Base-by-base conservation (phyloP, 768 basidiomycete species). In the Kockovaella imperatae region DNA sequence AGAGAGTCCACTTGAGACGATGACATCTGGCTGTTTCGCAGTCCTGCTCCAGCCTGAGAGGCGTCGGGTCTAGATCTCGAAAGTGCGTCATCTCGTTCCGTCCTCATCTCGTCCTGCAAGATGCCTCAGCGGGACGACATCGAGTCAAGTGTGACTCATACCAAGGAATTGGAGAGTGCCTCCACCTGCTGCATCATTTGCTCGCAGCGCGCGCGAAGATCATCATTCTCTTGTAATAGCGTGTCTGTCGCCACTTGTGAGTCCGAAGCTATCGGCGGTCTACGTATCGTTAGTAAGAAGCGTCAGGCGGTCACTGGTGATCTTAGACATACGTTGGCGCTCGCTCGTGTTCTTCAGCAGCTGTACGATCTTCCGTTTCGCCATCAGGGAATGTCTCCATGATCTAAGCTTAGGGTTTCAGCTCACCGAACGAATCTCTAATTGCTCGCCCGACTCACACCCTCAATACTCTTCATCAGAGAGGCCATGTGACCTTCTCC, bases 401-500 rank as follows among this genome's bases (percentile, higher is more conserved):
- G n/a, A n/a, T n/a, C n/a, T n/a, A n/a, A n/a, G n/a, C n/a, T n/a
- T n/a, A n/a, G n/a, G n/a, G n/a, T n/a, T n/a, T n/a, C n/a, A n/a
- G n/a, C n/a, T n/a, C n/a, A n/a, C n/a, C n/a, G n/a, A n/a, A n/a
- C n/a, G n/a, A n/a, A n/a, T n/a, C n/a, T n/a, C n/a, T n/a, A n/a
- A n/a, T 28, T 42, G 10, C 31, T 13, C 42, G 34, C 15, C 1
- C 11, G 30, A 69, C 78, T 45, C 50, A 87, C 89, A 77, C 87
- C 84, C 71, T 95, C 90, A 50, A 95, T 93, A 32, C 87, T 85
- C 71, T 79, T 83, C 91, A 95, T 96, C 45, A 95, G 74, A 62
- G 81, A 77, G 67, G 88, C 86, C 73, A 95, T 90, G 63, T 89
- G 83, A 15, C 73, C 77, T 70, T 93, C 85, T 52, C 79, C 83